These are phyloP conservation scores for Leccinum cinnamomeum DNA, from an alignment of 1,284 basidiomycete species.

Conservation along the genomic window DNA sequence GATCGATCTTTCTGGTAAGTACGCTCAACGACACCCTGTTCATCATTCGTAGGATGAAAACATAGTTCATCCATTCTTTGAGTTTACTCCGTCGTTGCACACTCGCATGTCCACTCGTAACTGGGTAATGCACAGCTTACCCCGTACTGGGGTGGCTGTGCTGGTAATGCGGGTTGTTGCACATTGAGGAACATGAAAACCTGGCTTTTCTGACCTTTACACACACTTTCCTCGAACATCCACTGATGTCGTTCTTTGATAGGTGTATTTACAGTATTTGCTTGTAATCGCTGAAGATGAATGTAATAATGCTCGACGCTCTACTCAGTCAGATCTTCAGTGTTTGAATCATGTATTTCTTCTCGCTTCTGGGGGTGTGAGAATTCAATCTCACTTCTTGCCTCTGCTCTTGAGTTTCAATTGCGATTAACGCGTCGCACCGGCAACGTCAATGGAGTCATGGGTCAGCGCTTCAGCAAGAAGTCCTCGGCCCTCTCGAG, in stretches of 20 bases:
- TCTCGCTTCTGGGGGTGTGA: too few species aligned
- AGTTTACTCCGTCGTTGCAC: constrained; percentile 42
- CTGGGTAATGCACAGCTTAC: constrained; percentile 33
- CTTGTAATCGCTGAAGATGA: background rate
- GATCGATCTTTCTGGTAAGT: constrained; percentile 20
- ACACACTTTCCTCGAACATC: background rate
- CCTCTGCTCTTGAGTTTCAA: too few species aligned
- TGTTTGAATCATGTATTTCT: too few species aligned
- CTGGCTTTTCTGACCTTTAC: constrained; percentile 62
- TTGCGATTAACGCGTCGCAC: too few species aligned
- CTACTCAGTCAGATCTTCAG: too few species aligned
- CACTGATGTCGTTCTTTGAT: constrained; percentile 7
- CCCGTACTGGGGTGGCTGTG: constrained; percentile 51
- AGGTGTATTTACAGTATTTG: constrained; percentile 2
- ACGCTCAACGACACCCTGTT: background rate
- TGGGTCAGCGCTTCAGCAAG: too few species aligned
- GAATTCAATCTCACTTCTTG: too few species aligned
- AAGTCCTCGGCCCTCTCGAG: too few species aligned
- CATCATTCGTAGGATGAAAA: constrained; percentile 48
- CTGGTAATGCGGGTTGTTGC: constrained; percentile 38
- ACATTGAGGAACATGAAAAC: constrained; percentile 58
- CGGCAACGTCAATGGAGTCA: too few species aligned
- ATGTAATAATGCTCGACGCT: background rate
- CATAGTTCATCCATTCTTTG: constrained; percentile 85
- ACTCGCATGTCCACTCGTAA: constrained; percentile 38